These are phyloP conservation scores for Castanea crenata DNA, from an alignment of 306 rosid species.

Conservation along the genomic window DNA sequence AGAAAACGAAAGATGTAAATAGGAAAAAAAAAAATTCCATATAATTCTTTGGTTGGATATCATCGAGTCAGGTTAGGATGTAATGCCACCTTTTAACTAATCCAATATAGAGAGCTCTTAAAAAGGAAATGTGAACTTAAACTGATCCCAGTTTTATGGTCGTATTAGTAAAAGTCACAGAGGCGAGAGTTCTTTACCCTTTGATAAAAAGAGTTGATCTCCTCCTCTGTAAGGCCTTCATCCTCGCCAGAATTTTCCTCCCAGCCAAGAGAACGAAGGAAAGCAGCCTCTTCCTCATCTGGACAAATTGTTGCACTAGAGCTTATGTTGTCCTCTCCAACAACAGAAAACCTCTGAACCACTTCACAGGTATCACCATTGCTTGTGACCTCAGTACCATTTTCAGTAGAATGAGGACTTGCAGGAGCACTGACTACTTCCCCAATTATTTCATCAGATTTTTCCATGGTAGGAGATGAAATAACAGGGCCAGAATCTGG, in stretches of 20 bases:
- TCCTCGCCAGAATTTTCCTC: conserved; percentile 89
- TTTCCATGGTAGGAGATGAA: conserved; percentile 55
- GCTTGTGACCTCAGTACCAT: conserved; percentile 51
- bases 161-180: not conserved
- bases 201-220: conserved; percentile 74
- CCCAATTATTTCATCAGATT: conserved; percentile 53
- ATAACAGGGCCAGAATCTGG: conserved; percentile 53
- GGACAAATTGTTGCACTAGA: conserved; percentile 51
- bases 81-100: not conserved
- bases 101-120: not conserved
- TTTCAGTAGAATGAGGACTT: conserved; percentile 47
- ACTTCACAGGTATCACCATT: conserved; percentile 57
- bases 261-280: conserved; percentile 99
- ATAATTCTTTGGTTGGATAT: not conserved
- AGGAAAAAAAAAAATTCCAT: not conserved
- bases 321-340: conserved; percentile 32
- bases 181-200: conserved; percentile 47
- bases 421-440: conserved; percentile 47
- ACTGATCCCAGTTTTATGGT: not conserved
- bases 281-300: conserved; percentile 94
- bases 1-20: not conserved
- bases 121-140: not conserved
- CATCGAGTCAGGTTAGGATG: not conserved
- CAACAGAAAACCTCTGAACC: conserved; percentile 36
- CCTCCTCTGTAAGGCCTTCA: conserved; percentile 95